Conservation (phyloP, 2,329 filamentous ascomycete genomes). For the Pyricularia pennisetigena region DNA sequence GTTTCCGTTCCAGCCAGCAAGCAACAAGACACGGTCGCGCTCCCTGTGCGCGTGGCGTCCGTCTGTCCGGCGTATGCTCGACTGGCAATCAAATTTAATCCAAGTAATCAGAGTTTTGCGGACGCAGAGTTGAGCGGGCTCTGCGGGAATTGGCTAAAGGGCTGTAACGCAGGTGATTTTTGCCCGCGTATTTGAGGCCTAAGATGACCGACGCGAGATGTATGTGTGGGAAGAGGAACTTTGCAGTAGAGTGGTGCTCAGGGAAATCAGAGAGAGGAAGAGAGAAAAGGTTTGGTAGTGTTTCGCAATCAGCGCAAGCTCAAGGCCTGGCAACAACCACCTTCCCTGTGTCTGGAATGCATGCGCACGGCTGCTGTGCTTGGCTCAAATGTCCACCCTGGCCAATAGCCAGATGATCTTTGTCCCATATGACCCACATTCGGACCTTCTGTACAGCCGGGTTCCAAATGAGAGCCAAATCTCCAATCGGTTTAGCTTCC, state of each 20-base stretch:
- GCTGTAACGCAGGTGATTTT: not conserved
- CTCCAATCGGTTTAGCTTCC: not conserved
- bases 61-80: not conserved
- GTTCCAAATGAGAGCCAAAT: not conserved
- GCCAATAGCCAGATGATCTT: not conserved
- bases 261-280: conserved; percentile 7
- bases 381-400: not conserved
- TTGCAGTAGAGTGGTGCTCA: conserved; percentile 8
- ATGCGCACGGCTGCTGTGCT: not conserved
- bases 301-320: conserved; percentile 11
- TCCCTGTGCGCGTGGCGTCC: not conserved
- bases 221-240: conserved; percentile 6
- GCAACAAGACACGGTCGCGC: not conserved
- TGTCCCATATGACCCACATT: not conserved
- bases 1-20: not conserved
- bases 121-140: not conserved
- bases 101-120: not conserved
- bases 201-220: not conserved
- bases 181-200: not conserved
- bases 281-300: conserved; percentile 14
- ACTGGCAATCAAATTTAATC: not conserved
- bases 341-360: not conserved
- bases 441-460: not conserved
- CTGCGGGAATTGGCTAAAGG: not conserved
- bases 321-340: not conserved